Conservation (phyloP, 208 protist species). For the Sergeia podlipaevii region DNA sequence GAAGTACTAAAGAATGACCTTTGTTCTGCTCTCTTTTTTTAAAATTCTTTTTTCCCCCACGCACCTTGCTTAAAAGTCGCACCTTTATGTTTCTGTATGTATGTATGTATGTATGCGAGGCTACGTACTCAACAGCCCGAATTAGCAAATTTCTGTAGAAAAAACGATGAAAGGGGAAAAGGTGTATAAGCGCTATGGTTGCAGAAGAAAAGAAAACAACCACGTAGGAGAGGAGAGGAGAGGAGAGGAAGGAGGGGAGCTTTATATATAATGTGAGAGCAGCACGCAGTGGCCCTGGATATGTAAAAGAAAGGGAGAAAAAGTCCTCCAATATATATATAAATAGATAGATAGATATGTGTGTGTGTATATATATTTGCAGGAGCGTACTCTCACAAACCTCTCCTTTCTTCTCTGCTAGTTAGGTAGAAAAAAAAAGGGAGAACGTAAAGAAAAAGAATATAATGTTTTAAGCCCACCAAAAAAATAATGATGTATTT, state of each 20-base stretch:
- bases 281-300: neutral
- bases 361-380: too few species aligned
- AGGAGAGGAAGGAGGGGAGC: neutral
- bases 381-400: too few species aligned
- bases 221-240: neutral
- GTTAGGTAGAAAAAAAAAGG: neutral
- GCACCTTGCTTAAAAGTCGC: too few species aligned
- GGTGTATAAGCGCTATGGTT: neutral
- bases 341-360: too few species aligned
- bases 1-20: too few species aligned
- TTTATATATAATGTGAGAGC: neutral
- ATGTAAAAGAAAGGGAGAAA: neutral
- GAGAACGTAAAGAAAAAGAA: neutral
- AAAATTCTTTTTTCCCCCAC: too few species aligned
- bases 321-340: too few species aligned
- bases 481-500: neutral
- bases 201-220: neutral
- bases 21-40: too few species aligned
- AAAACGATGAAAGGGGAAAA: constrained; percentile 1
- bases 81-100: too few species aligned
- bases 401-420: too few species aligned
- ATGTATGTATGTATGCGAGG: too few species aligned
- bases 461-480: neutral
- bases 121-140: too few species aligned
- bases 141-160: constrained; percentile 2